Base-by-base conservation (phyloP, 2,329 filamentous ascomycete species). In the Penicillium sp. region DNA sequence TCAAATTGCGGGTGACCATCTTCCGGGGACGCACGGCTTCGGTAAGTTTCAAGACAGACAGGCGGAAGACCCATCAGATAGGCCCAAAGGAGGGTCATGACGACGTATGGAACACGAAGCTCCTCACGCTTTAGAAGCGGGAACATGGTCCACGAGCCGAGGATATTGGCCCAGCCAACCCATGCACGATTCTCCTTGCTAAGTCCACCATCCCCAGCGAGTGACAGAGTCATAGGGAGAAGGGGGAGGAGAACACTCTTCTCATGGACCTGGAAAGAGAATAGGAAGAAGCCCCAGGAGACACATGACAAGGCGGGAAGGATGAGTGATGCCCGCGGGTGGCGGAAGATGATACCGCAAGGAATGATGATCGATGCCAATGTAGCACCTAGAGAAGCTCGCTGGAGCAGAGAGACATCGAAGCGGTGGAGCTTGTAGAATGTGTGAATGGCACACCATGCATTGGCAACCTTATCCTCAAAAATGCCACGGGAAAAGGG, bases 401-500 rank as follows among this genome's bases (percentile, higher is more conserved):
- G 85, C 70, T 96, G 91, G 26, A 99, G 83, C 5, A 91, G 72
- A 7, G 83, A 81, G 2, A 85, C 74, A 1, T 90, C 86, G 62
- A 91, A 94, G 16, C 84, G 78, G 58, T 89, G 84, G 33, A 99
- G 84, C 76, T 99, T 99, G 77, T 96, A 81, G 51, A 95, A 81
- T 1, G 94, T 88, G 70, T 97, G 95, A 52, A 93, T 81, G 4
- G 92, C 88, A 71, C 94, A 99, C 94, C 94, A 99, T 67, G 97
- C 89, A 71, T 99, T 99, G 67, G 94, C 94, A 18, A 99, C 95
- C 75, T 99, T 99, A 78, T 97, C 94, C 76, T 99, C 95, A 67
- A 97, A 99, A 6, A 99, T 78, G 3, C 94, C 94, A n/a, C 94
- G 87, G 1, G 92, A 87, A 69, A 99, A 97, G 1, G 95, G 94